A percentile compares a stretch with the other conserved stretches of the same genome.
phyloP scores from a whole-genome alignment of 768 basidiomycete genomes.

The Inosperma sp. region DNA sequence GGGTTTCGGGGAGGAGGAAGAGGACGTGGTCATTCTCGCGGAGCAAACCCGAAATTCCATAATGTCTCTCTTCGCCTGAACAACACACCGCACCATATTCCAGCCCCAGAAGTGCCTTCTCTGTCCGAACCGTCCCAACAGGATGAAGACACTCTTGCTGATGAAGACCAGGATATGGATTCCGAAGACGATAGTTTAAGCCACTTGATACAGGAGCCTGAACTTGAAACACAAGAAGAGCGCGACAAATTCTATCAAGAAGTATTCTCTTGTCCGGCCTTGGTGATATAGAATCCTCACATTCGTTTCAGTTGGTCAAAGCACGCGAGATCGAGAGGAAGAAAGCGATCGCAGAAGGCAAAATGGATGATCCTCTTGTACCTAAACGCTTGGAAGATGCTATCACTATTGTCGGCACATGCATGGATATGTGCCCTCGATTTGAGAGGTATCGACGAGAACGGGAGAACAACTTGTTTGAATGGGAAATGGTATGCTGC shows the following conservation, averaged over 20 bases:
- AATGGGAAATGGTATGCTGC: conserved; percentile 78
- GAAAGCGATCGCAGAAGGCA: conserved; percentile 72
- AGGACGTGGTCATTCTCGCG: conserved; percentile 33
- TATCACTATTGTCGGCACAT: conserved; percentile 90
- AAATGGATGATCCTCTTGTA: conserved; percentile 82
- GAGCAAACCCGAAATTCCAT: conserved; percentile 35
- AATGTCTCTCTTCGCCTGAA: conserved; percentile 39
- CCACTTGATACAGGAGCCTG: conserved; percentile 43
- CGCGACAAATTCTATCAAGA: conserved; percentile 68
- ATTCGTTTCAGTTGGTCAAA: conserved; percentile 55
- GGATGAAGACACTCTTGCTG: conserved; percentile 31
- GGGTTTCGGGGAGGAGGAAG: conserved; percentile 50
- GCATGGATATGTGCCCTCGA: conserved; percentile 89
- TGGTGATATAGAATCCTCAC: conserved; percentile 17
- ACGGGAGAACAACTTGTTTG: conserved; percentile 80
- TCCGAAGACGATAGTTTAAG: conserved; percentile 17
- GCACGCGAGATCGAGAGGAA: conserved; percentile 68
- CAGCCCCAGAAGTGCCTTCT: conserved; percentile 17
- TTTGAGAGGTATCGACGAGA: conserved; percentile 92
- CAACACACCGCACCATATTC: conserved; percentile 25
- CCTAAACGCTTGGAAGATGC: conserved; percentile 83
- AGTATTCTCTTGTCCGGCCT: conserved; percentile 38
- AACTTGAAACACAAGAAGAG: conserved; percentile 56
- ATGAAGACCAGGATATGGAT: conserved; percentile 25
- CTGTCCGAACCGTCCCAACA: conserved; percentile 27